A percentile compares a stretch with the other conserved stretches of the same genome.
phyloP scores from a whole-genome alignment of 371 early-diverging fungal genomes.

The Batkoa obscura region DNA sequence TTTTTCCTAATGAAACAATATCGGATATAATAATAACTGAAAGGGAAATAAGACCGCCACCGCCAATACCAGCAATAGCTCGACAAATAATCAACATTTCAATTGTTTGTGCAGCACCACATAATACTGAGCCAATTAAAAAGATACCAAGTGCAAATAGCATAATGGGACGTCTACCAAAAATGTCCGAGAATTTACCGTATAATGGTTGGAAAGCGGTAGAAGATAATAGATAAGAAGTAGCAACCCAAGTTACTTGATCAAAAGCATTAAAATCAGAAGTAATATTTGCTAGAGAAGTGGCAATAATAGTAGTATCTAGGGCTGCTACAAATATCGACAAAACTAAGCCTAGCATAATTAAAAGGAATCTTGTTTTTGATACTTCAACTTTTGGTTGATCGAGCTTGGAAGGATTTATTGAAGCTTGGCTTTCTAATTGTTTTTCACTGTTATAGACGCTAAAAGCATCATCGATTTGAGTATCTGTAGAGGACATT shows the following conservation, averaged over 20 bases:
- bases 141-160: slow-evolving; percentile 32
- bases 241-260: slow-evolving; percentile 50
- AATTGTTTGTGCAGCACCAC: slow-evolving; percentile 31
- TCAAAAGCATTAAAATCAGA: slow-evolving; percentile 44
- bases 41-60: slow-evolving; percentile 51
- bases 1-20: slow-evolving; percentile 12
- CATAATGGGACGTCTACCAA: slow-evolving; percentile 39
- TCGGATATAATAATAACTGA: slow-evolving; percentile 44
- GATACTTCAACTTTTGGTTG: too few species aligned
- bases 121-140: slow-evolving; percentile 29
- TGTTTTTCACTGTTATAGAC: too few species aligned
- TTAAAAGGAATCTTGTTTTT: neutral
- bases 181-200: slow-evolving; percentile 30
- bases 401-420: too few species aligned
- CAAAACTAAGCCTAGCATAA: slow-evolving; percentile 12
- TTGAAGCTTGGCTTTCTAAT: too few species aligned
- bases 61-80: slow-evolving; percentile 60
- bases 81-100: slow-evolving; percentile 45
- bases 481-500: too few species aligned
- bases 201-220: slow-evolving; percentile 62
- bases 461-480: too few species aligned
- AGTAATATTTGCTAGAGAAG: slow-evolving; percentile 52
- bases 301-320: slow-evolving; percentile 59
- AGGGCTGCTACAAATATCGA: slow-evolving; percentile 39
- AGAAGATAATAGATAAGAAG: slow-evolving; percentile 48